phyloP scores from a whole-genome alignment of 2,329 filamentous ascomycete genomes.

The Nemania diffusa region DNA sequence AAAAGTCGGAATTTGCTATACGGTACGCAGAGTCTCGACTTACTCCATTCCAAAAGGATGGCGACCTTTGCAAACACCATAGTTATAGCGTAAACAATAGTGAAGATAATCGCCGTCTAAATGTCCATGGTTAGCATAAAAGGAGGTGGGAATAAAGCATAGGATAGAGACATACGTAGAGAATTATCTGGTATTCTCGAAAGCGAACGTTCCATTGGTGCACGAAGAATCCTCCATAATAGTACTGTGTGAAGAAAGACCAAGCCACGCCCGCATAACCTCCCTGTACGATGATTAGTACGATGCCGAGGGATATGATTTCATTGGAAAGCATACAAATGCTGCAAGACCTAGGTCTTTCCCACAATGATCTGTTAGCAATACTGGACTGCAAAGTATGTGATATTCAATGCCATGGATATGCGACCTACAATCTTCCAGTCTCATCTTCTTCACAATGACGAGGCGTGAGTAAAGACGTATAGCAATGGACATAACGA shows the following conservation, averaged over 20 bases:
- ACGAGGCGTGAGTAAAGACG: not conserved
- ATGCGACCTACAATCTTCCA: not conserved
- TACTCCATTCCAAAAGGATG: not conserved
- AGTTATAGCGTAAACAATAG: not conserved
- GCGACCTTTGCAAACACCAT: not conserved
- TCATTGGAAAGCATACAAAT: not conserved
- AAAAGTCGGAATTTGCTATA: not conserved
- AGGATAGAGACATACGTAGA: not conserved
- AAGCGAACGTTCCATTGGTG: not conserved
- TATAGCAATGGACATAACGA: not conserved
- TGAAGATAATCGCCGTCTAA: not conserved
- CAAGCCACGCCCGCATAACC: not conserved
- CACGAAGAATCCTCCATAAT: not conserved
- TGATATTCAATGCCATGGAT: not conserved
- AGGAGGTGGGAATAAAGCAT: not conserved
- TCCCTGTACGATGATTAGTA: not conserved
- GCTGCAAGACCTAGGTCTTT: not conserved
- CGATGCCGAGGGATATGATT: not conserved
- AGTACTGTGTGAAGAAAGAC: not conserved
- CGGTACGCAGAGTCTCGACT: not conserved
- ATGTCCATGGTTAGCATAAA: not conserved
- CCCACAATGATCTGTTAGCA: not conserved
- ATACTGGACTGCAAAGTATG: not conserved
- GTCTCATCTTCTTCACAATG: not conserved
- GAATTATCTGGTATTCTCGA: not conserved